phyloP scores from a whole-genome alignment of 2,329 filamentous ascomycete species.

The Venturia pyrina region DNA sequence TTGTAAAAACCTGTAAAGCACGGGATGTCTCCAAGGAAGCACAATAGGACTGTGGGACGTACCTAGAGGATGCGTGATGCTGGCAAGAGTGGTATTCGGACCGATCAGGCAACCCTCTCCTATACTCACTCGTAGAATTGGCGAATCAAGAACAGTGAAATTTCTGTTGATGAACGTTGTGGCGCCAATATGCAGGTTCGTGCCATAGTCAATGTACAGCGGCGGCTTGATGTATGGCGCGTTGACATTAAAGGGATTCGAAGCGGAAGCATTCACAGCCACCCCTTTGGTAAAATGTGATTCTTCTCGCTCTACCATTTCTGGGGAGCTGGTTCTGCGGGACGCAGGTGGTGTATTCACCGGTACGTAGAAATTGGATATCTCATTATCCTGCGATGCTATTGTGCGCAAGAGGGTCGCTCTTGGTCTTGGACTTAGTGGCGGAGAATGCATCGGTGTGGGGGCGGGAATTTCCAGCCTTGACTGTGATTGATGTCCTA shows the following conservation, averaged over 20 bases:
- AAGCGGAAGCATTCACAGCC: neutral
- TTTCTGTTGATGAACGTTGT: constrained; percentile 12
- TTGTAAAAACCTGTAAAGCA: too few relatives aligned
- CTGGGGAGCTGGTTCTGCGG: neutral
- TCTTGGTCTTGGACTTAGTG: neutral
- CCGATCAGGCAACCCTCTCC: constrained; percentile 12
- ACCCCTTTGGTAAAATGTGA: neutral
- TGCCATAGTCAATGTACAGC: constrained; percentile 12
- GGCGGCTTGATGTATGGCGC: constrained; percentile 13
- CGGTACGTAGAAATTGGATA: neutral
- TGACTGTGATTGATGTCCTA: neutral
- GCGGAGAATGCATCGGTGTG: neutral
- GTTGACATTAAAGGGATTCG: constrained; percentile 9
- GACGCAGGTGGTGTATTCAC: constrained; percentile 1
- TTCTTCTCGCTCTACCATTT: neutral
- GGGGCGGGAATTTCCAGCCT: neutral
- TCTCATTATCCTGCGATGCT: neutral
- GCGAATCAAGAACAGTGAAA: constrained; percentile 11
- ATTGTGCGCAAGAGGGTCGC: neutral
- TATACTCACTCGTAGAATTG: constrained; percentile 7
- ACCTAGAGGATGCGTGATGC: constrained; percentile 12
- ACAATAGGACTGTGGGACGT: constrained; percentile 2
- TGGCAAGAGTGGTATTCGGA: constrained; percentile 7
- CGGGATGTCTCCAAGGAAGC: neutral
- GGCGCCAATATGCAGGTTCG: constrained; percentile 7